Percentiles rank a stretch among this genome's conserved stretches.
Evolutionary conservation across 139 green algal genomes (phyloP).

Genomic region (Tetratostichococcus sp.): DNA sequence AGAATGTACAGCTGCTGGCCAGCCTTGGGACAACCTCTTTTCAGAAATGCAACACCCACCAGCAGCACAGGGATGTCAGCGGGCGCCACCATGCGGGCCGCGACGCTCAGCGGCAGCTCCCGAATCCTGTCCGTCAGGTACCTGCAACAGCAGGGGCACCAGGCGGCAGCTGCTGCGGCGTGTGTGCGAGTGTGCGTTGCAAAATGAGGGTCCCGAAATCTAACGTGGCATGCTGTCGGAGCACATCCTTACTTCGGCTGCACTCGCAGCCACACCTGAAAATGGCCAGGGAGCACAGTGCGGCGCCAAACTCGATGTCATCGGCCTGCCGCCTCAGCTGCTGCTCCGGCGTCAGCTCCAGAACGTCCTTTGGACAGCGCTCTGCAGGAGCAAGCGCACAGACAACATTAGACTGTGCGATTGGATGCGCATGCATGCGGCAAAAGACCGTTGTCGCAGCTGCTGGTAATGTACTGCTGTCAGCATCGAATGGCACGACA

Average conservation of each 20-base stretch:
- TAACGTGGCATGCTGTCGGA: not conserved
- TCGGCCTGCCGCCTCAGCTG: conserved; percentile 56
- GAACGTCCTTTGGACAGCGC: conserved; percentile 31
- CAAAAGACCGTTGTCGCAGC: not conserved
- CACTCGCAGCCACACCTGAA: conserved; percentile 25
- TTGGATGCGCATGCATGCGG: not conserved
- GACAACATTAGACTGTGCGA: not conserved
- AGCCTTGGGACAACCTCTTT: no score
- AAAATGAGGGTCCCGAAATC: not conserved
- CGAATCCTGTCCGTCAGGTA: conserved; percentile 75
- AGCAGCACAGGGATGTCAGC: conserved; percentile 74
- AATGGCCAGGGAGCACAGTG: conserved; percentile 67
- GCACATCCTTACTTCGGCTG: not conserved
- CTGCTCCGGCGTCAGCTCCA: conserved; percentile 40
- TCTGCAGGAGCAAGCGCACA: conserved; percentile 12
- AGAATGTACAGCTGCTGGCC: no score
- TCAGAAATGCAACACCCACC: no score
- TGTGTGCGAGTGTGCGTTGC: not conserved
- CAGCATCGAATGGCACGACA: not conserved
- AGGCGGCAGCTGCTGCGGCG: not conserved
- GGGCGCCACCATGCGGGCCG: conserved; percentile 56
- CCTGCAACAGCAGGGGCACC: conserved; percentile 8
- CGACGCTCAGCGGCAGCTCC: conserved; percentile 55
- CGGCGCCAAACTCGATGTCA: conserved; percentile 60
- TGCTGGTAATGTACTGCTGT: not conserved